Conservation (phyloP, 306 rosid species). For the Vigna mungo region DNA sequence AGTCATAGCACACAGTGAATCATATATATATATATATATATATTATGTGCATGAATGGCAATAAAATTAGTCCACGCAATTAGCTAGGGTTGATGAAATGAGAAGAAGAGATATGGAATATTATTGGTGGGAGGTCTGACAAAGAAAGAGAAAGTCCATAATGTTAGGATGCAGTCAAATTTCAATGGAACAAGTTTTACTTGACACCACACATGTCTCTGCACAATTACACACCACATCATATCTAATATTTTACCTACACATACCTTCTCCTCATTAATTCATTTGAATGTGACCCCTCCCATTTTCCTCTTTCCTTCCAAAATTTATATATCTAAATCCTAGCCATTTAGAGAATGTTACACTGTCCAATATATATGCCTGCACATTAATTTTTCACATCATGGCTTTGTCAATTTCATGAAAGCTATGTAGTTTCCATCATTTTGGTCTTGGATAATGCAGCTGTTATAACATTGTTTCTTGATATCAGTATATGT, state of each 20-base stretch:
- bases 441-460: no score
- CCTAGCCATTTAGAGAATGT: background rate
- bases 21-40: no score
- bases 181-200: conserved; percentile 37
- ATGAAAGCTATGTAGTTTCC: background rate
- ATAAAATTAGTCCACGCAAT: conserved; percentile 40
- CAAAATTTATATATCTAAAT: background rate
- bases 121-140: conserved; percentile 30
- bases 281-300: conserved; percentile 29
- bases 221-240: conserved; percentile 51
- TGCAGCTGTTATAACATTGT: no score
- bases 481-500: no score
- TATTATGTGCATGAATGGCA: background rate
- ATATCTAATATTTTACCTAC: background rate
- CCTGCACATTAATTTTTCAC: background rate
- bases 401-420: no score
- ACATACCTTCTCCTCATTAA: conserved; percentile 40
- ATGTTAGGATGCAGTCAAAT: conserved; percentile 39
- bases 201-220: conserved; percentile 51
- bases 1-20: conserved; percentile 18
- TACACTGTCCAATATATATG: background rate
- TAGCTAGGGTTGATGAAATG: conserved; percentile 42
- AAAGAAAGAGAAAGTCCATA: conserved; percentile 31
- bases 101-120: conserved; percentile 33
- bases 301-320: conserved; percentile 25